Conservation (phyloP, 2,329 filamentous ascomycete species). For the Bipolaris bicolor region DNA sequence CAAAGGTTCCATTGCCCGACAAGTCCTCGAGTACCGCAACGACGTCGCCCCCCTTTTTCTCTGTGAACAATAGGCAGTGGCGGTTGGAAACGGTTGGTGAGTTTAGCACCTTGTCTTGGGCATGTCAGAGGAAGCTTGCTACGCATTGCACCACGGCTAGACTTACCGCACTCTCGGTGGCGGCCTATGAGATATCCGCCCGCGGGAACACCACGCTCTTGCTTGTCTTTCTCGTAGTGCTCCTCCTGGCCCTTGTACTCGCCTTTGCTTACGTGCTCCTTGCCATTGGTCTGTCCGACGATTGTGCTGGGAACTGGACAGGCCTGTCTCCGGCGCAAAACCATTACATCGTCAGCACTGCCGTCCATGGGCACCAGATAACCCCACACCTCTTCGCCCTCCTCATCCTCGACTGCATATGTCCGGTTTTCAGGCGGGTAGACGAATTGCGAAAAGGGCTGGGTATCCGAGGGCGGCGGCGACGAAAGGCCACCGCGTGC, state of each 20-base stretch:
- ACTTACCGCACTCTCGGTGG: conserved; percentile 90
- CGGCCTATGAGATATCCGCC: conserved; percentile 90
- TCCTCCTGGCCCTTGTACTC: conserved; percentile 68
- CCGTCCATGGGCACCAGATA: conserved; percentile 85
- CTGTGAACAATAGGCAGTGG: conserved; percentile 72
- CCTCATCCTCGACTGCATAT: conserved; percentile 85
- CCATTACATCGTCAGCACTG: conserved; percentile 70
- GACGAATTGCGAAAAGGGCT: conserved; percentile 80
- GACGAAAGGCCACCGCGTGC: conserved; percentile 58
- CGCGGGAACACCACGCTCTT: conserved; percentile 63
- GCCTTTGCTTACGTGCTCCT: conserved; percentile 55
- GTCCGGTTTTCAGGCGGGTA: conserved; percentile 73
- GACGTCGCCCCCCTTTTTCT: conserved; percentile 63
- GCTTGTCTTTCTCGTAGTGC: conserved; percentile 62
- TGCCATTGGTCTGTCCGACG: conserved; percentile 47
- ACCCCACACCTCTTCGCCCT: conserved; percentile 88
- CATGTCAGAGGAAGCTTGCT: conserved; percentile 19
- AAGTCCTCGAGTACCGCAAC: conserved; percentile 86
- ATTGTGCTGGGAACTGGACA: conserved; percentile 65
- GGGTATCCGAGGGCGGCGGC: conserved; percentile 74
- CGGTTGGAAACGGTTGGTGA: conserved; percentile 86
- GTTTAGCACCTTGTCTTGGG: conserved; percentile 72
- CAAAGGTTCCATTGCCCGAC: conserved; percentile 94
- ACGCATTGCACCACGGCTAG: not conserved
- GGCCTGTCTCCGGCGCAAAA: conserved; percentile 74